Conservation (phyloP, 768 basidiomycete genomes). For the Pholiota microspora region DNA sequence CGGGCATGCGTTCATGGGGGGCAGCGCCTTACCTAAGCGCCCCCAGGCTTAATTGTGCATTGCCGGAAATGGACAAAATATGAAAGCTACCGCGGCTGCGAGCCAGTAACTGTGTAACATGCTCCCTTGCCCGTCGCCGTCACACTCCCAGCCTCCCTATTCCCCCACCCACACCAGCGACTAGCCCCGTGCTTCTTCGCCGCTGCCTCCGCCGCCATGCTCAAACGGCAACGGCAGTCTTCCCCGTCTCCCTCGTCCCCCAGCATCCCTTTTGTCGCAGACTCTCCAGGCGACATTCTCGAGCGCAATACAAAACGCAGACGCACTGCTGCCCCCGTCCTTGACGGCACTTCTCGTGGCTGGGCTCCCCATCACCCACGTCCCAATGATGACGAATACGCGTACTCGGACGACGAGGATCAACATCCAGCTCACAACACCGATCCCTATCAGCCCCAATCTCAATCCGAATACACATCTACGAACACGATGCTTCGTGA, state of each 20-base stretch:
- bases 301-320: slow-evolving; percentile 49
- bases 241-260: slow-evolving; percentile 36
- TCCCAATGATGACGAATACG: slow-evolving; percentile 26
- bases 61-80: background rate
- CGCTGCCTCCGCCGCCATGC: slow-evolving; percentile 29
- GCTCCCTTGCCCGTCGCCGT: background rate
- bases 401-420: slow-evolving; percentile 22
- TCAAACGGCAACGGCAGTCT: slow-evolving; percentile 48
- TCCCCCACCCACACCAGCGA: background rate
- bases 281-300: slow-evolving; percentile 23
- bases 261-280: slow-evolving; percentile 25
- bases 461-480: slow-evolving; percentile 45
- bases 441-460: background rate
- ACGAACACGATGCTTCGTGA: slow-evolving; percentile 69
- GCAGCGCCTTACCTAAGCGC: slow-evolving; percentile 12
- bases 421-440: slow-evolving; percentile 16
- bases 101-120: slow-evolving; percentile 2
- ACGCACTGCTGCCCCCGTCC: slow-evolving; percentile 47
- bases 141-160: slow-evolving; percentile 1
- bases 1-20: slow-evolving; percentile 3
- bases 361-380: slow-evolving; percentile 38
- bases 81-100: slow-evolving; percentile 4
- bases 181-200: background rate
- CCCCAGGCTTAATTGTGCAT: background rate
- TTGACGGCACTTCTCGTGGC: slow-evolving; percentile 52